Evolutionary conservation across 495 filamentous ascomycete genomes (phyloP).

Genomic region (Penicillium robsamsonii): DNA sequence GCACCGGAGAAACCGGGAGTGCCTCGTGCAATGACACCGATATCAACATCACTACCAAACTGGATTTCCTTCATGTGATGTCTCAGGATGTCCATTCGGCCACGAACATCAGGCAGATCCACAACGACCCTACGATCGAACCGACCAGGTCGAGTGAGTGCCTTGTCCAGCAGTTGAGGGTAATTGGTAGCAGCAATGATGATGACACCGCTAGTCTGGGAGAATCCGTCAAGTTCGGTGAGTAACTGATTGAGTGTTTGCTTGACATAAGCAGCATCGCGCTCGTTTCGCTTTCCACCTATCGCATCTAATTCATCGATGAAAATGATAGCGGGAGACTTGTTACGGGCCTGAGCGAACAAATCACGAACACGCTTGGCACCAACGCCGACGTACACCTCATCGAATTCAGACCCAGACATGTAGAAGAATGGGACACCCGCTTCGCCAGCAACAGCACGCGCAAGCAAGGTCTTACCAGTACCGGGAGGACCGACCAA

Average conservation of each 20-base stretch:
- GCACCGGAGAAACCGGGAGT: constrained; percentile 93
- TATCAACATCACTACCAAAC: constrained; percentile 72
- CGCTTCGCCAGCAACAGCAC: constrained; percentile 94
- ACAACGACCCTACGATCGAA: constrained; percentile 92
- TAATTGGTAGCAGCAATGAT: constrained; percentile 96
- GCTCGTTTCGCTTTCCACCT: constrained; percentile 86
- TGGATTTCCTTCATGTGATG: constrained; percentile 90
- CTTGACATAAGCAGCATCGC: constrained; percentile 93
- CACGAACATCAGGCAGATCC: constrained; percentile 90
- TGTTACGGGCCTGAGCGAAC: constrained; percentile 81
- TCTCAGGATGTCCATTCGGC: constrained; percentile 84
- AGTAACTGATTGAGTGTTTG: constrained; percentile 97
- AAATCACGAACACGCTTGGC: constrained; percentile 96
- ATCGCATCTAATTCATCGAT: constrained; percentile 98
- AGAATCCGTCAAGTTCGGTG: constrained; percentile 97
- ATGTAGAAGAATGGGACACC: constrained; percentile 99
- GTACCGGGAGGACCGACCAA: constrained; percentile 95
- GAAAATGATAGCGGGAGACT: constrained; percentile 94
- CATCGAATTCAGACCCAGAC: constrained; percentile 98
- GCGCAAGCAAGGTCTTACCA: constrained; percentile 95
- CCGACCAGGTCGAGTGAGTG: constrained; percentile 87
- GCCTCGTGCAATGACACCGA: constrained; percentile 75
- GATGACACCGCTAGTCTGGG: constrained; percentile 89
- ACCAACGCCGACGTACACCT: constrained; percentile 96
- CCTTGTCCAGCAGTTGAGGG: constrained; percentile 89